A percentile compares a stretch with the other conserved stretches of the same genome.
phyloP scores from a whole-genome alignment of 1,284 basidiomycete genomes.

The Cystobasidium pallidum region DNA sequence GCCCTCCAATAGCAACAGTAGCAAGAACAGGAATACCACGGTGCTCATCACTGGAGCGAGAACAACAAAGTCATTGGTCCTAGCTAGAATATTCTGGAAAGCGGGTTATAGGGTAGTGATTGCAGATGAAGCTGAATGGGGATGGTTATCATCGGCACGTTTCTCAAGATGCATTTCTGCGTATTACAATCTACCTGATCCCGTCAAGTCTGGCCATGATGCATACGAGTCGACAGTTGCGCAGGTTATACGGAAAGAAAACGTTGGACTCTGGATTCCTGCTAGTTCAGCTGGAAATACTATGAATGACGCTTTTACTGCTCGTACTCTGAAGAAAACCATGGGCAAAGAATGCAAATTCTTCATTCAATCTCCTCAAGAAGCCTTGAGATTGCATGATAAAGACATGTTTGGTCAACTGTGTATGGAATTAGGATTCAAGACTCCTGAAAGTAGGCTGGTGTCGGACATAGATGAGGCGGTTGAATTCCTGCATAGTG shows the following conservation, averaged over 20 bases:
- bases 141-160: slow-evolving; percentile 57
- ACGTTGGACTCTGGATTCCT: slow-evolving; percentile 57
- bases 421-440: slow-evolving; percentile 56
- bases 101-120: slow-evolving; percentile 59
- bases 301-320: slow-evolving; percentile 57
- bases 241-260: slow-evolving; percentile 53
- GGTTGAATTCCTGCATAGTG: slow-evolving; percentile 51
- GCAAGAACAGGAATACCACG: slow-evolving; percentile 45
- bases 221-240: slow-evolving; percentile 55
- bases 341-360: slow-evolving; percentile 53
- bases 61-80: slow-evolving; percentile 58
- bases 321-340: slow-evolving; percentile 51
- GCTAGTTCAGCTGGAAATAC: slow-evolving; percentile 58
- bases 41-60: slow-evolving; percentile 59
- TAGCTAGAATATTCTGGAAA: slow-evolving; percentile 57
- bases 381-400: slow-evolving; percentile 58
- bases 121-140: slow-evolving; percentile 59
- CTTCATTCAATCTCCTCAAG: slow-evolving; percentile 57
- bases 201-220: slow-evolving; percentile 9
- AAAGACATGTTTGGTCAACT: slow-evolving; percentile 56
- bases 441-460: slow-evolving; percentile 55
- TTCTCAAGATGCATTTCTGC: slow-evolving; percentile 56
- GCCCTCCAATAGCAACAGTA: slow-evolving; percentile 11
- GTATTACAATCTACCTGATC: slow-evolving; percentile 48
- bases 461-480: slow-evolving; percentile 56